Conservation (phyloP, 2,329 filamentous ascomycete genomes). For the Monosporascus sp. region DNA sequence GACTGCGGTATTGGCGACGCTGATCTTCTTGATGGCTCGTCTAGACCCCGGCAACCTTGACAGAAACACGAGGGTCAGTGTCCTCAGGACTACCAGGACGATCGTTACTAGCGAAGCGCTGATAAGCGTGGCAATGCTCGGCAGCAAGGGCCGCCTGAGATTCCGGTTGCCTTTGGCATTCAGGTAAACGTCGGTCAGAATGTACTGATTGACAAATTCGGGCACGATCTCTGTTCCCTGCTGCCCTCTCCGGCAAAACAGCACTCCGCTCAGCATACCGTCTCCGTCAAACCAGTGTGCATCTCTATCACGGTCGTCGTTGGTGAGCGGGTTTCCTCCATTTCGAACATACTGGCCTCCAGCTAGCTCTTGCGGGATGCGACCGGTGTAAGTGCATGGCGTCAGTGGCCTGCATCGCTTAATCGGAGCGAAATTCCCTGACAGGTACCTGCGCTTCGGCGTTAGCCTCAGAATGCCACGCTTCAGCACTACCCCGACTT, state of each 20-base stretch:
- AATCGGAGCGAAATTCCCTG: slow-evolving; percentile 66
- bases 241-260: slow-evolving; percentile 41
- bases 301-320: slow-evolving; percentile 54
- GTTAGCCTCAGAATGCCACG: slow-evolving; percentile 1
- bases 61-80: slow-evolving; percentile 50
- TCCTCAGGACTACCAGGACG: slow-evolving; percentile 47
- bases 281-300: slow-evolving; percentile 73
- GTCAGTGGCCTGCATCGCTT: slow-evolving; percentile 49
- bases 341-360: slow-evolving; percentile 70
- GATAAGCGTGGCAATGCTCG: slow-evolving; percentile 62
- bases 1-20: slow-evolving; percentile 63
- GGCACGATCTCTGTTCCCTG: slow-evolving; percentile 41
- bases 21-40: slow-evolving; percentile 58
- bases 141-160: slow-evolving; percentile 53
- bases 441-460: slow-evolving; percentile 43
- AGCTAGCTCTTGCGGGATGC: slow-evolving; percentile 57
- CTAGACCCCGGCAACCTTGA: slow-evolving; percentile 52
- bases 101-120: slow-evolving; percentile 49
- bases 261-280: slow-evolving; percentile 66
- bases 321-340: slow-evolving; percentile 61
- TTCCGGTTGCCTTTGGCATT: slow-evolving; percentile 41
- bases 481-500: slow-evolving; percentile 7
- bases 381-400: slow-evolving; percentile 50
- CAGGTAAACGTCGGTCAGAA: slow-evolving; percentile 61
- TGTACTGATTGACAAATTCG: slow-evolving; percentile 64